phyloP scores from a whole-genome alignment of 208 protist genomes.

The Trypanosoma platydactyli region DNA sequence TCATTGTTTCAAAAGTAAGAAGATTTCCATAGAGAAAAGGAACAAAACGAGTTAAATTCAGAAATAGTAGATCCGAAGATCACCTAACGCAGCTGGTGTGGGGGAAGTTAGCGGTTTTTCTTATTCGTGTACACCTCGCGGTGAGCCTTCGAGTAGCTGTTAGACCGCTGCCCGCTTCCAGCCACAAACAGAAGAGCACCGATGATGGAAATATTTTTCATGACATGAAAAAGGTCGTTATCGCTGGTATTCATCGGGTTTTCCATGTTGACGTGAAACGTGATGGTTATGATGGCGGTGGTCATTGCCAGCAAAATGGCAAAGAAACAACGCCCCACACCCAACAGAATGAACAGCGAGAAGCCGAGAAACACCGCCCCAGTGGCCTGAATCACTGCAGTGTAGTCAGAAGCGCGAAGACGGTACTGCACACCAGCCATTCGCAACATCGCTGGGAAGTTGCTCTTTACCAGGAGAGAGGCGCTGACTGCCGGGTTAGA shows the following conservation, averaged over 20 bases:
- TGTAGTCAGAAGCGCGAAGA: constrained; percentile 41
- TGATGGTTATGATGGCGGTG: constrained; percentile 48
- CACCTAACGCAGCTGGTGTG: no score
- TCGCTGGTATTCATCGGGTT: constrained; percentile 33
- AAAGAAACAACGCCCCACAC: constrained; percentile 81
- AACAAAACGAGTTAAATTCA: constrained; percentile 8
- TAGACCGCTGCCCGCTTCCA: constrained; percentile 53
- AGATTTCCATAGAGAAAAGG: no score
- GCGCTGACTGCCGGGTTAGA: constrained; percentile 43
- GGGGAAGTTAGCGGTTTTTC: constrained; percentile 33
- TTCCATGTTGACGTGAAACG: constrained; percentile 61
- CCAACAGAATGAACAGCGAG: constrained; percentile 80
- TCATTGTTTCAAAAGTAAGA: constrained; percentile 7
- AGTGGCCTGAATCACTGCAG: constrained; percentile 47
- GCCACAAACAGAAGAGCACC: constrained; percentile 77
- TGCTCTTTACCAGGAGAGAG: constrained; percentile 58
- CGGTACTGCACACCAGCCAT: constrained; percentile 23
- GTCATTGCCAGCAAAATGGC: constrained; percentile 61
- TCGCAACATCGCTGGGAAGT: constrained; percentile 57
- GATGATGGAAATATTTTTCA: constrained; percentile 61
- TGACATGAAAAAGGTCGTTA: constrained; percentile 43
- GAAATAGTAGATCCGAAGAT: no score
- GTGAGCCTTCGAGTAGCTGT: constrained; percentile 34
- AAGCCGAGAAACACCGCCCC: constrained; percentile 67
- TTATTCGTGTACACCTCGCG: constrained; percentile 19